Evolutionary conservation across 768 basidiomycete genomes (phyloP).

Genomic region (Naganishia kalamii): DNA sequence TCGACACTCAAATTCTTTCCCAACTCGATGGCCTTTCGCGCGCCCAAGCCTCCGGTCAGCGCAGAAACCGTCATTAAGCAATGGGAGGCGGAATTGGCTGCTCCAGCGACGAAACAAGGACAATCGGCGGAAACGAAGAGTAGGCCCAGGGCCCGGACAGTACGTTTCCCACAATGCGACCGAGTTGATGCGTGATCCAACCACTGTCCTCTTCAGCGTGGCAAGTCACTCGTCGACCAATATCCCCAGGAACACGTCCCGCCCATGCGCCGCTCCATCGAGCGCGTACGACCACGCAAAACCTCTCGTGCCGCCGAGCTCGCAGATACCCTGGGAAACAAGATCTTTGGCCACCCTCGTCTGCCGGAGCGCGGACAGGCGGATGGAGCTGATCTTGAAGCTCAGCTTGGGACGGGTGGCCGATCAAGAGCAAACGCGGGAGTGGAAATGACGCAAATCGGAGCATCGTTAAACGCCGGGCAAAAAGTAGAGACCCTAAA

Average conservation of each 20-base stretch:
- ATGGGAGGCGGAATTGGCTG: slow-evolving; percentile 12
- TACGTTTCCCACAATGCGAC: not conserved
- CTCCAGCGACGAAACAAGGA: not conserved
- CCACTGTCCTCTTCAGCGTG: not conserved
- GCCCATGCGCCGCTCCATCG: slow-evolving; percentile 1
- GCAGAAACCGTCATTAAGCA: not conserved
- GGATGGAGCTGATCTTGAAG: not conserved
- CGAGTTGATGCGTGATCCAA: not conserved
- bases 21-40: slow-evolving; percentile 20
- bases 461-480: too few species aligned
- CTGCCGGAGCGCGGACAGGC: not conserved
- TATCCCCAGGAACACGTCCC: slow-evolving; percentile 9
- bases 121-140: not conserved
- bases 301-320: not conserved
- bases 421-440: not conserved
- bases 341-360: not conserved
- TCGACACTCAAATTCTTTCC: slow-evolving; percentile 16
- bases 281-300: not conserved
- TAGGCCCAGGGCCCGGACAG: not conserved
- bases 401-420: not conserved
- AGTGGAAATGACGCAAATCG: slow-evolving; percentile 3
- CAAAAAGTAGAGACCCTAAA: not conserved
- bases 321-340: slow-evolving; percentile 3
- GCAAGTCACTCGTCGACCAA: slow-evolving; percentile 1
- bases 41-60: slow-evolving; percentile 10